A percentile compares a stretch with the other conserved stretches of the same genome.
Conservation (phyloP, 2,329 filamentous ascomycete species). For the Chaetomium olivaceum region DNA sequence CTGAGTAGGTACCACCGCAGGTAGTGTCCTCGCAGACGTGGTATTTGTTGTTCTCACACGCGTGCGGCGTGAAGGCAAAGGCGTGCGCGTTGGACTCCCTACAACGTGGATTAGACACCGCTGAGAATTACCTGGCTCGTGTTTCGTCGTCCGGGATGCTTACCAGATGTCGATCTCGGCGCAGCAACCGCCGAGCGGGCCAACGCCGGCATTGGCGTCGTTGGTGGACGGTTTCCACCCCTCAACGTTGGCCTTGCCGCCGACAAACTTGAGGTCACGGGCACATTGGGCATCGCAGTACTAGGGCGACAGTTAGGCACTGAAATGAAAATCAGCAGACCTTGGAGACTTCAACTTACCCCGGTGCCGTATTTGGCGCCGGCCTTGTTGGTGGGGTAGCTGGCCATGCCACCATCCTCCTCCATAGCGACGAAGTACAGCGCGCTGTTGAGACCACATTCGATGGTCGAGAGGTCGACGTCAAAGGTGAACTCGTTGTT, state of each 20-base stretch:
- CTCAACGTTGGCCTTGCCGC: constrained; percentile 56
- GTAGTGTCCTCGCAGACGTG: constrained; percentile 50
- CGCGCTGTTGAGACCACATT: constrained; percentile 71
- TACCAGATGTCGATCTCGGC: constrained; percentile 55
- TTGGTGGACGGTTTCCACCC: constrained; percentile 53
- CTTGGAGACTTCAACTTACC: constrained; percentile 15
- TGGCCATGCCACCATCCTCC: constrained; percentile 54
- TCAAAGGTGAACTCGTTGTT: constrained; percentile 72
- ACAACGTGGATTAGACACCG: neutral
- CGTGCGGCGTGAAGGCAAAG: constrained; percentile 65
- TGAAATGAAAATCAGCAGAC: too few species aligned
- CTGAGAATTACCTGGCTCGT: neutral
- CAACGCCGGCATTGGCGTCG: constrained; percentile 57
- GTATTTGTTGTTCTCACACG: constrained; percentile 55
- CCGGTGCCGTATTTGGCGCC: constrained; percentile 60
- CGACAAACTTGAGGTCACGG: constrained; percentile 58
- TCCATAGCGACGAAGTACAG: constrained; percentile 67
- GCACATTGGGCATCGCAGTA: constrained; percentile 57
- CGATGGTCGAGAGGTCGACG: constrained; percentile 67
- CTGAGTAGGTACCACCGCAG: constrained; percentile 56
- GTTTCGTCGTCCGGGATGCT: neutral
- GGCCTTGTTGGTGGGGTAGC: constrained; percentile 53
- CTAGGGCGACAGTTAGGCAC: neutral
- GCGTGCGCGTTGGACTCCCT: constrained; percentile 66
- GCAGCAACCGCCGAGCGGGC: constrained; percentile 57